Evolutionary conservation across 257 asterid genomes (phyloP), one percentile per base, ranked within the genome.

Genomic region (Solanum sejunctum): DNA sequence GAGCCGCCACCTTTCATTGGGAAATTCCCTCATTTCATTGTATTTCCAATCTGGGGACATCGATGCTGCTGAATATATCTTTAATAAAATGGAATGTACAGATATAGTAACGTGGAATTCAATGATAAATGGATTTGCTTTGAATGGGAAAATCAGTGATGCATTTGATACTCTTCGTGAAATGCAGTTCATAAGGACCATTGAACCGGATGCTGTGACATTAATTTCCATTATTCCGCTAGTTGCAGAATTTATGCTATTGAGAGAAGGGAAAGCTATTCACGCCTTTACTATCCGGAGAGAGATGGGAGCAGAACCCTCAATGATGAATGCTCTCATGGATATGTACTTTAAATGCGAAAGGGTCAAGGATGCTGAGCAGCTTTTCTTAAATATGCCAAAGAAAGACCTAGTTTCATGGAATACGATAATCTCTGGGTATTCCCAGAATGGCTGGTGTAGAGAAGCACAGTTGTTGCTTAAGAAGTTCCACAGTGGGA

Each of bases 31-130:
- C 73, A 79, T 93, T 89, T 91, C 95, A 8, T 93, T 93, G 84
- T 93, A 92, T 85, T 86, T 90, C 85, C 91, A 87, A 15, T 58
- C 69, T 36, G 80, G 84, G 36, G 90, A 92, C 77, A 56, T 88
- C 54, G 57, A 61, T 82, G 90, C 94, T 79, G 90, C 92, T 20
- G 85, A 87, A 84, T 57, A 72, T 81, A 84, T 93, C 32, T 93
- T 92, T 78, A 39, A 84, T 58, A 85, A 57, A 84, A 88, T 92
- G 89, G 64, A 12, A 32, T 41, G 58, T 45, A 90, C 89, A 88
- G 91, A 93, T 86, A 92, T 87, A 81, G 84, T 93, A 67, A 91
- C 97, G 72, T 93, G 94, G 95, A 93, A 93, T 88, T 91, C 94
- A 57, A 89, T 93, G 93, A 93, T 93, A 18, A 91, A 75, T 85